phyloP scores from a whole-genome alignment of 768 basidiomycete species.

The Lentinula lateritia region DNA sequence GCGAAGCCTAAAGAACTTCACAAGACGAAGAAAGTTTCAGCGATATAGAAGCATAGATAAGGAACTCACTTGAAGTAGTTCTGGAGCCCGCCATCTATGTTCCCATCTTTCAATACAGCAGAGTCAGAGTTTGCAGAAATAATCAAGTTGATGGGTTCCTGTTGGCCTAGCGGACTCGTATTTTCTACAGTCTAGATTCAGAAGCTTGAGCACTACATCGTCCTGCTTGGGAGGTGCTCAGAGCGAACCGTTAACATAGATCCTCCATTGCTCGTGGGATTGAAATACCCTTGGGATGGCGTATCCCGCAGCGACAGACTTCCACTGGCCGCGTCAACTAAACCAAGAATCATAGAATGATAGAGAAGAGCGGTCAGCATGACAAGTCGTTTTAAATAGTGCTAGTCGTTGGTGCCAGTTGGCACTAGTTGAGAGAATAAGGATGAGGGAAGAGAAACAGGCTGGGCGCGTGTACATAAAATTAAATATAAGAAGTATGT shows the following conservation, averaged over 20 bases:
- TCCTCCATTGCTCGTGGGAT: constrained; percentile 54
- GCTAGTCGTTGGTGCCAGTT: background rate
- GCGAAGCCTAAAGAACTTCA: constrained; percentile 66
- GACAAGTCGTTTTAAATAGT: too few relatives aligned
- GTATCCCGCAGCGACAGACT: constrained; percentile 16
- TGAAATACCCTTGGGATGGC: constrained; percentile 54
- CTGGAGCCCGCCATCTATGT: constrained; percentile 63
- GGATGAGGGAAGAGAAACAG: background rate
- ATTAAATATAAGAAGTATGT: background rate
- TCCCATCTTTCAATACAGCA: constrained; percentile 55
- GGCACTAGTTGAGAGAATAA: background rate
- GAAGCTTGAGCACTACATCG: background rate
- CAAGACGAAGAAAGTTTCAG: background rate
- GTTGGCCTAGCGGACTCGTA: constrained; percentile 68
- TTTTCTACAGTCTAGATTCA: constrained; percentile 37
- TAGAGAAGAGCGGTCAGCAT: background rate
- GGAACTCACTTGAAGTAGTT: constrained; percentile 75
- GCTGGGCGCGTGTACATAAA: background rate
- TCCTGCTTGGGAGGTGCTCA: background rate
- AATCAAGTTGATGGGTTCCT: constrained; percentile 85
- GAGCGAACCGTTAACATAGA: constrained; percentile 64
- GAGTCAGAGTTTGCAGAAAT: constrained; percentile 72
- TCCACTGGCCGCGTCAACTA: background rate
- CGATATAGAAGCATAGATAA: background rate
- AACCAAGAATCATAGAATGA: background rate